These are phyloP conservation scores for Xylariales sp. DNA, from an alignment of 2,329 filamentous ascomycete species.

Conservation along the genomic window DNA sequence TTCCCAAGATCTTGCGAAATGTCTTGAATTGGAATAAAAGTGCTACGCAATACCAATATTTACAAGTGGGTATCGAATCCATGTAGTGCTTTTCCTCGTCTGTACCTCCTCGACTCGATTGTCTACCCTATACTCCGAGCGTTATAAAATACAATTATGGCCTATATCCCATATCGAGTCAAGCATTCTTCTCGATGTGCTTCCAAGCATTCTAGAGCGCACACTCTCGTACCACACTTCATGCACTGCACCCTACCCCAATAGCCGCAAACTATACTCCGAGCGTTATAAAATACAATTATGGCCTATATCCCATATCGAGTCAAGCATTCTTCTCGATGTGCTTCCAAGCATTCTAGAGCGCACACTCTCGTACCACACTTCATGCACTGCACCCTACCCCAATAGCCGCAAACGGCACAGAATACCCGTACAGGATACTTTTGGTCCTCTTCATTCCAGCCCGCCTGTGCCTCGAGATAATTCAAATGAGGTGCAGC, in stretches of 20 bases:
- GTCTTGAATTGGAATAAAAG: too few species aligned
- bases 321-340: constrained; percentile 67
- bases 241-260: constrained; percentile 74
- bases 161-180: constrained; percentile 52
- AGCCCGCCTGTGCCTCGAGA: constrained; percentile 53
- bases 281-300: too few species aligned
- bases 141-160: too few species aligned
- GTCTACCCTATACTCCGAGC: too few species aligned
- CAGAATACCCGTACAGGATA: constrained; percentile 66
- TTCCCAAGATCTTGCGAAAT: too few species aligned
- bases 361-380: constrained; percentile 77
- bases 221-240: constrained; percentile 75
- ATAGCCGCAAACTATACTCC: constrained; percentile 80
- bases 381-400: constrained; percentile 68
- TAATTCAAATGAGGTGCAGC: constrained; percentile 63
- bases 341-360: constrained; percentile 66
- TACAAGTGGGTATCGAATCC: too few species aligned
- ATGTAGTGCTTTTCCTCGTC: too few species aligned
- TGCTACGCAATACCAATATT: too few species aligned
- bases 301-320: constrained; percentile 52
- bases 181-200: constrained; percentile 69
- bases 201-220: constrained; percentile 70
- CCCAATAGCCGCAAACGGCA: constrained; percentile 80
- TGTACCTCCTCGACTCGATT: too few species aligned
- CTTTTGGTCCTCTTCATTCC: constrained; percentile 30